Conservation (phyloP, 495 filamentous ascomycete species). For the Penicillium steckii region DNA sequence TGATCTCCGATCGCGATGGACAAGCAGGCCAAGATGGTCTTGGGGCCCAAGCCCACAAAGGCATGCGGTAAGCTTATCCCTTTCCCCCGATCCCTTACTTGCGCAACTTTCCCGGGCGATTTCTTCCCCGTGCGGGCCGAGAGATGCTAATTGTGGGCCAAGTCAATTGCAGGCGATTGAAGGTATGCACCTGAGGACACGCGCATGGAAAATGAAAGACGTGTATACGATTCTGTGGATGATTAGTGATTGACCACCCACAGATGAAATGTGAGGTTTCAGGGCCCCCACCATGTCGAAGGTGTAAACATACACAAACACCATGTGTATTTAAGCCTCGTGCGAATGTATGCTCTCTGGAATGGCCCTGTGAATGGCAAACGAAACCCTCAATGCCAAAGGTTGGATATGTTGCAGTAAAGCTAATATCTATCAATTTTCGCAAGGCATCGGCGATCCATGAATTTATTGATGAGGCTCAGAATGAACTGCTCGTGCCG, state of each 20-base stretch:
- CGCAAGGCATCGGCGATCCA: constrained; percentile 33
- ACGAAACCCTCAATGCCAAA: no score
- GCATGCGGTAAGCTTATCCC: constrained; percentile 33
- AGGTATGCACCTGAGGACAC: constrained; percentile 21
- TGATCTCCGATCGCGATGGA: constrained; percentile 16
- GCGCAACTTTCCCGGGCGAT: neutral
- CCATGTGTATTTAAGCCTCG: constrained; percentile 42
- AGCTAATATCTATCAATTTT: neutral
- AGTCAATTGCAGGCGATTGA: constrained; percentile 43
- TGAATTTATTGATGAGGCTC: constrained; percentile 16
- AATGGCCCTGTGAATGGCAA: neutral
- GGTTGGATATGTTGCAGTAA: no score
- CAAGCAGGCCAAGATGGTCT: constrained; percentile 10
- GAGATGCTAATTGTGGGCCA: constrained; percentile 10
- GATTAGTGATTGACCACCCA: neutral
- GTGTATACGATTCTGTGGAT: neutral
- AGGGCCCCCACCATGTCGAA: constrained; percentile 34
- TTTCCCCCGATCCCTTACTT: neutral
- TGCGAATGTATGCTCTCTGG: constrained; percentile 31
- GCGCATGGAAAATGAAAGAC: no score
- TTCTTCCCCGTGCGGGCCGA: neutral
- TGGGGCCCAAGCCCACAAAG: constrained; percentile 39
- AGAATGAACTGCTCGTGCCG: constrained; percentile 1
- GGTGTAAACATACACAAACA: constrained; percentile 32
- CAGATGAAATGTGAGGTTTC: constrained; percentile 45